Evolutionary conservation across 768 basidiomycete species (phyloP), one percentile per base, ranked within the genome.

Genomic region (Galerina marginata): DNA sequence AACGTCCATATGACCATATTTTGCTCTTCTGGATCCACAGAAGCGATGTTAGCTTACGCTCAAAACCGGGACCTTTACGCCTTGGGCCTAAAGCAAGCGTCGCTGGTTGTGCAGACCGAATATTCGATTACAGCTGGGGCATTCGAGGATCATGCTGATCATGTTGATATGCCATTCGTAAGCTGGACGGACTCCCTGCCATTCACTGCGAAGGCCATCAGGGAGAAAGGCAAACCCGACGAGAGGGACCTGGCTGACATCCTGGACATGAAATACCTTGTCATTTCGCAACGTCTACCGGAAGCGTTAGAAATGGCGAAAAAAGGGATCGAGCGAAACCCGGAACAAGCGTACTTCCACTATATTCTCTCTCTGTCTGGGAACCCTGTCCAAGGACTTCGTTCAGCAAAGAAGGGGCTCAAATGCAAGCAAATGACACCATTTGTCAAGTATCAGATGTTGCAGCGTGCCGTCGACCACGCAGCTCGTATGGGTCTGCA

Each of bases 231-330:
- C 16, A 71, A 70, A 11, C 67, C 78, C 0, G 65, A 65, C 3
- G 83, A 87, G 59, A 70, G 59, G 16, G 85, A 88, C 67, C 64
- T 77, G n/a, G 88, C 88, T 0, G 87, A 89, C 67, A 84, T 90
- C 60, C 69, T 90, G 36, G 86, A 89, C 38, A 81, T 88, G 74
- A 89, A 90, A 67, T 85, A 72, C 67, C 63, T 69, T 54, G 80
- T 89, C 67, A 79, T 86, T 68, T 77, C 74, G 51, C 71, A 74
- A 14, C 79, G 81, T 23, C 72, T 83, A 25, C 67, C 74, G 2
- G 80, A 85, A 12, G 86, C 86, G 1, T 72, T 82, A 48, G 70
- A 69, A 11, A 64, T 80, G 4, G 86, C 85, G 0, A 75, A 77
- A 56, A 74, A 75, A 29, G 80, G 77, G 1, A 68, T 89, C 25